Conservation (phyloP, 345 rosid species). For the thale cress (Arabidopsis thaliana) region DNA sequence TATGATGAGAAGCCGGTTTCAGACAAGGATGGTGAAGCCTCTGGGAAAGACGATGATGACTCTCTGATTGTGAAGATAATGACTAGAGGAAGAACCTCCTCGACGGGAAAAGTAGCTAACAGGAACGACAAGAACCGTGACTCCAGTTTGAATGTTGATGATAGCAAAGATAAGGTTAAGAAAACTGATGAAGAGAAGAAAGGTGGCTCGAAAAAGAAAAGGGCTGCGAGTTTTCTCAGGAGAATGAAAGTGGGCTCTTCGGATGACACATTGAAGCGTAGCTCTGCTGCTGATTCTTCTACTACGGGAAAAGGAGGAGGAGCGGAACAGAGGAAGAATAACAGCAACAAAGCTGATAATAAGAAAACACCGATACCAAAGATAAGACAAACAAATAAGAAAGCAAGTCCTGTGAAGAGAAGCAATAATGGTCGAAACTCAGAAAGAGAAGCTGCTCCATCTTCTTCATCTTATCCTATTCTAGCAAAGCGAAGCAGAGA, state of each 20-base stretch:
- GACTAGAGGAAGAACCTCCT: constrained; percentile 41
- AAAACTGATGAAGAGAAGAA: constrained; percentile 25
- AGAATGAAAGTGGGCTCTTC: constrained; percentile 44
- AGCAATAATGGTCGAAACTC: constrained; percentile 18
- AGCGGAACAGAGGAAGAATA: constrained; percentile 40
- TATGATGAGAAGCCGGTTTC: constrained; percentile 43
- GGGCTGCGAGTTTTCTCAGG: constrained; percentile 51
- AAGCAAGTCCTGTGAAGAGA: constrained; percentile 38
- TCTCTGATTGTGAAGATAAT: constrained; percentile 34
- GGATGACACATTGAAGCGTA: constrained; percentile 35
- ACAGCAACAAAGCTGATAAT: constrained; percentile 29
- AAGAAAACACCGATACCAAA: constrained; percentile 22
- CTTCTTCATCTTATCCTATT: too few relatives aligned
- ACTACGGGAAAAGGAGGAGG: constrained; percentile 30
- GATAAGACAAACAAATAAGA: constrained; percentile 30
- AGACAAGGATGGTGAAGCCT: constrained; percentile 37
- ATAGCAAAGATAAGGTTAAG: constrained; percentile 3
- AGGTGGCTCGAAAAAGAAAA: constrained; percentile 45
- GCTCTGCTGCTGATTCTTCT: constrained; percentile 29
- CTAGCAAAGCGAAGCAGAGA: constrained; percentile 14
- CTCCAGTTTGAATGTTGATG: constrained; percentile 11
- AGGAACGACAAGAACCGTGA: constrained; percentile 10
- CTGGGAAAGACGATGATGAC: constrained; percentile 33
- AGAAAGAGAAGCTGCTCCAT: constrained; percentile 33
- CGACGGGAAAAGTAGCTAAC: not conserved